Evolutionary conservation across 371 early-diverging fungal genomes (phyloP).

Genomic region (Parasitella parasitica): DNA sequence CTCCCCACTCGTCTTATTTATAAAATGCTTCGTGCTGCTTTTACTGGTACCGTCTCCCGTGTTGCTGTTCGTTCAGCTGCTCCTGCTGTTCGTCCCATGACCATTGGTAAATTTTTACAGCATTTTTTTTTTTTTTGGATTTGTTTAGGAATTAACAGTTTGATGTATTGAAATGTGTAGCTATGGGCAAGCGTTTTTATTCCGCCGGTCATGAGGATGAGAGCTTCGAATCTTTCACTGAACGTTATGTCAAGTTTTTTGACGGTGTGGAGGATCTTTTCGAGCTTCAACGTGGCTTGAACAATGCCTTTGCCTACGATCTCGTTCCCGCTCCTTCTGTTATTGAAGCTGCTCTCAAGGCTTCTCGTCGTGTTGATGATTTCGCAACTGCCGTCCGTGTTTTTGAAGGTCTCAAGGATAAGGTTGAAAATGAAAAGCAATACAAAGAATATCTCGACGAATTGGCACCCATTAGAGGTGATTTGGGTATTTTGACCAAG

Average conservation of each 20-base stretch:
- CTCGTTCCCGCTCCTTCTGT: conserved; percentile 89
- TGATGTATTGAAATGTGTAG: conserved; percentile 13
- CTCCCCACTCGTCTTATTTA: conserved; percentile 37
- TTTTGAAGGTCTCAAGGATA: conserved; percentile 91
- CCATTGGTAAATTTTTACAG: conserved; percentile 21
- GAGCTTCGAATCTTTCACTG: conserved; percentile 78
- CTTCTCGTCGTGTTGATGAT: conserved; percentile 90
- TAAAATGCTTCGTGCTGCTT: conserved; percentile 53
- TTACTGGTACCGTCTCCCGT: conserved; percentile 45
- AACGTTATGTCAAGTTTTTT: conserved; percentile 86
- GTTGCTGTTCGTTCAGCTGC: conserved; percentile 36
- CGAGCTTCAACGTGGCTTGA: conserved; percentile 95
- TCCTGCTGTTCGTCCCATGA: conserved; percentile 31
- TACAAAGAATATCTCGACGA: conserved; percentile 88
- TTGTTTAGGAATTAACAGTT: not conserved
- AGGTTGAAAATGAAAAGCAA: conserved; percentile 80
- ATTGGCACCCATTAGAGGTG: conserved; percentile 80
- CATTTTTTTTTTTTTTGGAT: not conserved
- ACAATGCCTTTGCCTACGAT: conserved; percentile 96
- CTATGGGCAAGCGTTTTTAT: conserved; percentile 53
- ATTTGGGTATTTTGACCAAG: conserved; percentile 86
- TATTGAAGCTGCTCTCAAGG: conserved; percentile 85
- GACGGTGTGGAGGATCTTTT: conserved; percentile 91
- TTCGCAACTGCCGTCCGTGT: conserved; percentile 92
- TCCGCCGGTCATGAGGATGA: conserved; percentile 75